Base-by-base conservation (phyloP, 192 early-diverging fungal species). In the Podila horticola region DNA sequence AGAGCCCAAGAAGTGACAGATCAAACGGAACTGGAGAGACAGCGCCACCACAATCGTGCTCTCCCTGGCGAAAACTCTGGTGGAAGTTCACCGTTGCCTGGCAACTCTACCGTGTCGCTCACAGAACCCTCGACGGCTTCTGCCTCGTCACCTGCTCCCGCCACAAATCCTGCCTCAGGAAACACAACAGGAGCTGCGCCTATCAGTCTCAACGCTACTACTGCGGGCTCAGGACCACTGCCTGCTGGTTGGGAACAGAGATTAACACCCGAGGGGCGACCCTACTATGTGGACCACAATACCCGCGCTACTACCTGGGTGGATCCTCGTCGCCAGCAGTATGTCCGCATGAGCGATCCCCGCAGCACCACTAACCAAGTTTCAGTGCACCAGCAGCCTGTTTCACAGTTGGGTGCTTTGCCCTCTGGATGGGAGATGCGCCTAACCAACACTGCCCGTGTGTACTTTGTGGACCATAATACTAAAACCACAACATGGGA, bases 341-440 rank as follows among this genome's bases (percentile, higher is more conserved):
- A 84, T 65, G 87, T 88, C 72, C 76, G 88, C 61, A 83, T 86
- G 65, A 85, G 74, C 69, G 84, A 88, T 61, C 83, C 85, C 74
- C 77, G 79, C n/a, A 79, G 83, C 45, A 67, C 91, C 0, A 85
- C 87, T 20, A 86, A 82, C 36, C 90, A 91, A 59, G 85, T 92
- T 30, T 87, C 88, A 9, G 75, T 90, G 17, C 93, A 92, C 74
- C 90, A 92, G 50, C 93, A 95, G 69, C 91, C 92, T 20, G 83
- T 91, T 8, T 88, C 90, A 3, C 88, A 91, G 34, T 84, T 99
- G 8, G 97, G 97, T 0, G 94, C 97, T 57, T 83, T 99, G 69
- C 98, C 98, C 19, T 94, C 94, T 45, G 97, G 97, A 24, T 99
- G 98, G 98, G 98, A 99, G 77, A 98, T 99, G 97, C 91, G 97